These are phyloP conservation scores for Epichloe elymi DNA, from an alignment of 2,329 filamentous ascomycete genomes.

Conservation along the genomic window DNA sequence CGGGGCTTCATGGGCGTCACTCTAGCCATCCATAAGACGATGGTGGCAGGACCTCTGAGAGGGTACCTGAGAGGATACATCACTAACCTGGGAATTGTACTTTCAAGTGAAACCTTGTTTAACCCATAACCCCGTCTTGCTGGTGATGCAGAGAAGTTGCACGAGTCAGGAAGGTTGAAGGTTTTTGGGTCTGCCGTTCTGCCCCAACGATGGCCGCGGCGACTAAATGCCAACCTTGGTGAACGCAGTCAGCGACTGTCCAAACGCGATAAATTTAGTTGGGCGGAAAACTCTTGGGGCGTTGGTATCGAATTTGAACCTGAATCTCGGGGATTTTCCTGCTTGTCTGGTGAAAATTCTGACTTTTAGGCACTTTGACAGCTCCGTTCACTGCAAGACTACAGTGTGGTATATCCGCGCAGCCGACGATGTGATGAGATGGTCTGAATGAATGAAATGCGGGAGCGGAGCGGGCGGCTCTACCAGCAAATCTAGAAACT, in stretches of 20 bases:
- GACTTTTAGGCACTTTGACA: not conserved
- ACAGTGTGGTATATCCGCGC: not conserved
- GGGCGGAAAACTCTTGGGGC: no score
- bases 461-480: conserved; percentile 1
- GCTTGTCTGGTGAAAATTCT: not conserved
- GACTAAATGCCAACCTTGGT: not conserved
- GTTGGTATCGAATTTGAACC: not conserved
- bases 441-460: conserved; percentile 4
- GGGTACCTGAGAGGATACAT: not conserved
- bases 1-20: not conserved
- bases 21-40: not conserved
- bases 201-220: not conserved
- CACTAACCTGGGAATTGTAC: not conserved
- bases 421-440: not conserved
- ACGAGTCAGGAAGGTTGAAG: not conserved
- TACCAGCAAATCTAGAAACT: not conserved
- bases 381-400: not conserved
- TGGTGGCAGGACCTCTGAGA: not conserved
- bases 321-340: not conserved
- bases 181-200: not conserved
- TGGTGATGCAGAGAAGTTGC: not conserved
- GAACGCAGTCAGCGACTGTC: not conserved
- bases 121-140: conserved; percentile 1
- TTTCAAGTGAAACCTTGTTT: not conserved
- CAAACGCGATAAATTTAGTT: no score